phyloP scores from a whole-genome alignment of 371 early-diverging fungal species.

The Syncephalastrum racemosum region DNA sequence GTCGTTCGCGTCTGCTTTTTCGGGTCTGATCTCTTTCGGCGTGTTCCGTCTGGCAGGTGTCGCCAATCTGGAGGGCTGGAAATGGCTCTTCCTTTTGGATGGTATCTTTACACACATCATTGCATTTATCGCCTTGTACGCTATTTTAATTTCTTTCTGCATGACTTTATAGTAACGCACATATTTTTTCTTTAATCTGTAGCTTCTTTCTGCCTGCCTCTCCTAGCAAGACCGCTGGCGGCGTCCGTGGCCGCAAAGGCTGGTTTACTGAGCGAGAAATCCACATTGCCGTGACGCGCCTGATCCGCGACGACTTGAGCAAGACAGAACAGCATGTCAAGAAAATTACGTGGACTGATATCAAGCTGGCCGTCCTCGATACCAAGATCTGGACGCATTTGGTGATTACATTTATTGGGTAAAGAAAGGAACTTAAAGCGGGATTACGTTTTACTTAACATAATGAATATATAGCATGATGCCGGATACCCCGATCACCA shows the following conservation, averaged over 20 bases:
- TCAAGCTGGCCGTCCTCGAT: constrained; percentile 14
- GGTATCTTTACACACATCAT: constrained; percentile 52
- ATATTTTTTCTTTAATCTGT: not conserved
- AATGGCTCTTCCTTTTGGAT: constrained; percentile 57
- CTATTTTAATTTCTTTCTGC: not conserved
- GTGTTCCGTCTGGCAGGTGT: constrained; percentile 55
- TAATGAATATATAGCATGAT: constrained; percentile 21
- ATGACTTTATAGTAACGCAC: not conserved
- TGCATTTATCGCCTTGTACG: constrained; percentile 43
- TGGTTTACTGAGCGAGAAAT: constrained; percentile 25
- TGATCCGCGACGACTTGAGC: constrained; percentile 53
- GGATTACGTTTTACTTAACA: too few relatives aligned
- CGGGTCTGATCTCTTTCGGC: constrained; percentile 59
- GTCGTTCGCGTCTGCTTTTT: constrained; percentile 55
- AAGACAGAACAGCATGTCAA: constrained; percentile 38
- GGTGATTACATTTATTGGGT: constrained; percentile 30
- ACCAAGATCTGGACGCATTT: constrained; percentile 51
- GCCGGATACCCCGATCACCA: constrained; percentile 38
- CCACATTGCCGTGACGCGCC: constrained; percentile 52
- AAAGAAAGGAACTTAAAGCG: not conserved
- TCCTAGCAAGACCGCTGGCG: constrained; percentile 37
- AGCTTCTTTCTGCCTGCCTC: constrained; percentile 50
- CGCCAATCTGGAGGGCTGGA: constrained; percentile 59
- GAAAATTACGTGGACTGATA: constrained; percentile 14
- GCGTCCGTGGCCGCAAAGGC: constrained; percentile 27